Conservation (phyloP, 768 basidiomycete species). For the Rhodosporidiobolus odoratus region DNA sequence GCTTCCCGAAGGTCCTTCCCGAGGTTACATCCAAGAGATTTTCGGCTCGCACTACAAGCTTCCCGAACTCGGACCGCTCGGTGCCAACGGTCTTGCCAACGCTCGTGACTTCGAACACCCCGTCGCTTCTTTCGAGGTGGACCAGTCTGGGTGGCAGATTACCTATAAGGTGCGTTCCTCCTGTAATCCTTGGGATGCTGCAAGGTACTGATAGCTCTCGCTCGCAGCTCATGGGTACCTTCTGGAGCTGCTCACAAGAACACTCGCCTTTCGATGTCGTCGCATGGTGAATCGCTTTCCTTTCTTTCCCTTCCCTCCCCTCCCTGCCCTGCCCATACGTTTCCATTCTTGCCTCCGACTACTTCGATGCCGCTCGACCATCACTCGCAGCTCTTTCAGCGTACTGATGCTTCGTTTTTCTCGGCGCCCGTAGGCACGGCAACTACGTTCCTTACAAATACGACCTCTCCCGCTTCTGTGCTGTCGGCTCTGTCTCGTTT, state of each 20-base stretch:
- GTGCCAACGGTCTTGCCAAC: slow-evolving; percentile 64
- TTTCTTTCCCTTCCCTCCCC: background rate
- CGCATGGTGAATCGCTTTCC: slow-evolving; percentile 51
- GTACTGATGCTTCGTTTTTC: background rate
- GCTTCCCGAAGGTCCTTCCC: slow-evolving; percentile 50
- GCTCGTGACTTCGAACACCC: slow-evolving; percentile 58
- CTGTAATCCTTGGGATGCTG: no score
- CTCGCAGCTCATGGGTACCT: slow-evolving; percentile 50
- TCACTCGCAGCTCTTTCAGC: background rate
- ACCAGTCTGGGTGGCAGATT: slow-evolving; percentile 58
- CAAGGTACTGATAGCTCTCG: slow-evolving; percentile 49
- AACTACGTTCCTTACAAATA: slow-evolving; percentile 60
- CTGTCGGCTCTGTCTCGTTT: slow-evolving; percentile 60
- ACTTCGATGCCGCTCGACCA: no score
- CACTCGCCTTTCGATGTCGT: slow-evolving; percentile 64
- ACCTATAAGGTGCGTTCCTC: background rate
- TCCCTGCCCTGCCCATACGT: no score
- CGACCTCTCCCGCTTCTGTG: slow-evolving; percentile 36
- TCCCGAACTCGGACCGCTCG: slow-evolving; percentile 63
- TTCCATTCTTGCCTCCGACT: no score
- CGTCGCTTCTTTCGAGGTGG: slow-evolving; percentile 62
- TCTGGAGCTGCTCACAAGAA: slow-evolving; percentile 32
- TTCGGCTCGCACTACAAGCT: slow-evolving; percentile 61
- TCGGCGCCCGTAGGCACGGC: slow-evolving; percentile 24
- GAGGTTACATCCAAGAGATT: slow-evolving; percentile 52